A percentile compares a stretch with the other conserved stretches of the same genome.
These are phyloP conservation scores for Rubia tinctorum DNA, from an alignment of 305 asterid species.

Conservation along the genomic window DNA sequence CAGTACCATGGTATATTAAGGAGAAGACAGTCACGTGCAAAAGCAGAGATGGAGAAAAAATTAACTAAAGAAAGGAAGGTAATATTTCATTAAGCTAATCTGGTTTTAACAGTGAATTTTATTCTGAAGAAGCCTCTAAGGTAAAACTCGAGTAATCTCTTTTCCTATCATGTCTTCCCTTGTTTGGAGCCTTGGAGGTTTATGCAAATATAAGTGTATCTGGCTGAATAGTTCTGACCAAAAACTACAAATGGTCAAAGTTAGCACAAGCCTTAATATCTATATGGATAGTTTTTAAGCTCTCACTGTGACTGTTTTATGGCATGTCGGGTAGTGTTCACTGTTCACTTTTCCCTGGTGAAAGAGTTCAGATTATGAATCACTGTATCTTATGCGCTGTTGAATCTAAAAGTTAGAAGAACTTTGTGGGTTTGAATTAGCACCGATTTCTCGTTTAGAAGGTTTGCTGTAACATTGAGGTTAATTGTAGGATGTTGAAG, in stretches of 20 bases:
- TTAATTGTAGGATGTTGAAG: background rate
- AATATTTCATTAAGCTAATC: conserved; percentile 9
- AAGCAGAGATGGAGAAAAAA: conserved; percentile 74
- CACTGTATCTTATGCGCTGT: background rate
- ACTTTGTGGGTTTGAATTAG: background rate
- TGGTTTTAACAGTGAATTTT: background rate
- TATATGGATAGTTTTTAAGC: too few species aligned
- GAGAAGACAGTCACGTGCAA: conserved; percentile 76
- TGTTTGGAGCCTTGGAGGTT: background rate
- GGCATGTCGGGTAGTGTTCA: background rate
- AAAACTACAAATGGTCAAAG: background rate
- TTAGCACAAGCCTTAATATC: background rate
- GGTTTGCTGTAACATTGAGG: background rate
- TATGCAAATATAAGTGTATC: background rate
- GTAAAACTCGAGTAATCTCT: background rate
- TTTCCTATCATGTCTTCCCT: background rate
- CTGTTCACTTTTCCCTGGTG: background rate
- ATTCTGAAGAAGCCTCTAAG: background rate
- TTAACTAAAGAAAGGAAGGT: conserved; percentile 63
- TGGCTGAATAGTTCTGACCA: background rate
- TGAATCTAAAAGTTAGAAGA: background rate
- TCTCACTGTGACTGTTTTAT: background rate
- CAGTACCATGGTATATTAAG: conserved; percentile 78
- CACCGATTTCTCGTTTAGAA: background rate
- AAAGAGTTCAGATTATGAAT: background rate